These are phyloP conservation scores for Gynandropsis gynandra DNA, from an alignment of 345 rosid genomes.

Conservation along the genomic window DNA sequence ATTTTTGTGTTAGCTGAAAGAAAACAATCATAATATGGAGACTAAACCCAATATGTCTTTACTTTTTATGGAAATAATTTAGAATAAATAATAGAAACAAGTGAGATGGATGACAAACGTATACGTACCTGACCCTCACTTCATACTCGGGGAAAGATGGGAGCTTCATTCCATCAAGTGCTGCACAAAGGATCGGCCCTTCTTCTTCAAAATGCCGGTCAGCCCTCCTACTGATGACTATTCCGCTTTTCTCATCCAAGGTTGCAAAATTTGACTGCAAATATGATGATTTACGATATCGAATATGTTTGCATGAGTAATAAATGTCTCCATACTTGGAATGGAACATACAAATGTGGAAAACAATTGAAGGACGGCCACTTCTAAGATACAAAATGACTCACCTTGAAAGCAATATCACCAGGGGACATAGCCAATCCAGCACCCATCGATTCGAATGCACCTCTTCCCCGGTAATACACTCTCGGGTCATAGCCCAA, in stretches of 20 bases:
- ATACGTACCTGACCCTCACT: slow-evolving; percentile 78
- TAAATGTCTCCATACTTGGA: no score
- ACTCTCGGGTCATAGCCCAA: slow-evolving; percentile 89
- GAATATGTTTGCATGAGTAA: no score
- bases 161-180: slow-evolving; percentile 84
- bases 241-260: slow-evolving; percentile 77
- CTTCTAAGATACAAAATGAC: not conserved
- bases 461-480: slow-evolving; percentile 89
- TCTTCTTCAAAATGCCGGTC: slow-evolving; percentile 96
- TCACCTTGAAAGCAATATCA: slow-evolving; percentile 68
- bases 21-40: no score
- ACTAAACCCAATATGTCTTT: not conserved
- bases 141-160: slow-evolving; percentile 84
- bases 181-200: slow-evolving; percentile 91
- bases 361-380: not conserved
- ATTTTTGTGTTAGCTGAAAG: no score
- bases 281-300: not conserved
- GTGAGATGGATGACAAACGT: not conserved
- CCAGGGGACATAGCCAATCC: slow-evolving; percentile 98
- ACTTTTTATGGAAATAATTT: not conserved
- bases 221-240: slow-evolving; percentile 81
- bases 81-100: slow-evolving; percentile 1
- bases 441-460: slow-evolving; percentile 97
- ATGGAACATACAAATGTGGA: not conserved
- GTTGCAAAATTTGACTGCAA: slow-evolving; percentile 93